These are phyloP conservation scores for Coemansia nantahalensis DNA, from an alignment of 192 early-diverging fungal genomes.

Conservation along the genomic window DNA sequence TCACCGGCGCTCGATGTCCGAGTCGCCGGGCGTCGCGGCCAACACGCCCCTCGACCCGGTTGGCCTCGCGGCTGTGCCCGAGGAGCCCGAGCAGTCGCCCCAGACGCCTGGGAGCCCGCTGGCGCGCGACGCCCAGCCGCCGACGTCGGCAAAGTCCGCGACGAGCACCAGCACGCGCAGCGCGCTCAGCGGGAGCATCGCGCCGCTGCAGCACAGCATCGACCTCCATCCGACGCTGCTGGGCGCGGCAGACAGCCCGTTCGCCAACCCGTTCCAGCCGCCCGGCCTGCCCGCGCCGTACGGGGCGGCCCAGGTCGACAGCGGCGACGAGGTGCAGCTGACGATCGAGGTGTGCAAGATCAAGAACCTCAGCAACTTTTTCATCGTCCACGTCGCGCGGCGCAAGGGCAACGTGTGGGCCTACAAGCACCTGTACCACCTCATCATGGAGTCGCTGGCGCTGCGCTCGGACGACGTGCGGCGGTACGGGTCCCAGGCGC, in stretches of 20 bases:
- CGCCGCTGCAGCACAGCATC: conserved; percentile 14
- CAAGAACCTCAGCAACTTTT: conserved; percentile 79
- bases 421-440: conserved; percentile 75
- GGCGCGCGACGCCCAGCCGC: neutral
- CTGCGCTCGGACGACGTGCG: conserved; percentile 43
- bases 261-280: conserved; percentile 40
- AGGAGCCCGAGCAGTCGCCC: conserved; percentile 27
- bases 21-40: conserved; percentile 44
- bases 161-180: neutral
- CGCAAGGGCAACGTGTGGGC: conserved; percentile 74
- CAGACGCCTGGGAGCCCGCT: no score
- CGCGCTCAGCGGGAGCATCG: conserved; percentile 1
- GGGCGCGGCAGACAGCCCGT: conserved; percentile 17
- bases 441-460: conserved; percentile 47
- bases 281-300: conserved; percentile 31
- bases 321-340: conserved; percentile 82
- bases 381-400: conserved; percentile 71
- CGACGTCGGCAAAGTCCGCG: conserved; percentile 5
- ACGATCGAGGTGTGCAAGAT: conserved; percentile 87
- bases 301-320: conserved; percentile 42
- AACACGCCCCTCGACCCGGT: conserved; percentile 33
- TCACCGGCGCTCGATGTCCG: conserved; percentile 47
- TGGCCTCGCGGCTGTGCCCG: conserved; percentile 35
- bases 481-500: conserved; percentile 17
- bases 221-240: no score